Conservation (phyloP, 129 eudicot genomes). For the Artemisia argyi region DNA sequence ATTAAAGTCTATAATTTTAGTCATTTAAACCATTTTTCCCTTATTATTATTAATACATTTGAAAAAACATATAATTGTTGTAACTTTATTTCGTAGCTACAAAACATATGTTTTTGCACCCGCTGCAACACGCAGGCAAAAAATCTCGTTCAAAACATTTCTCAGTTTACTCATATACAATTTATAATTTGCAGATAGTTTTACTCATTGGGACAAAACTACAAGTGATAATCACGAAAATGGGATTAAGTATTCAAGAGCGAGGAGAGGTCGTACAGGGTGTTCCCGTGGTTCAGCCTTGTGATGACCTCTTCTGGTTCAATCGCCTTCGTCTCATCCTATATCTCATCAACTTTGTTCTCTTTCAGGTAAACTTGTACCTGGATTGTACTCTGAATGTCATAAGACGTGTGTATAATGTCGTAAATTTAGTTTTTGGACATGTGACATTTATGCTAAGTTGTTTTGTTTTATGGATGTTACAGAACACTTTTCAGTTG, state of each 20-base stretch:
- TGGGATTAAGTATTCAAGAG: constrained; percentile 55
- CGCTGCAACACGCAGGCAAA: too few relatives aligned
- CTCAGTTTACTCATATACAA: not conserved
- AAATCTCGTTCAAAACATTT: too few relatives aligned
- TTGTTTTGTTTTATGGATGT: constrained; percentile 1
- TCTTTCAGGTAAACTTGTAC: constrained; percentile 45
- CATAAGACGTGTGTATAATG: too few relatives aligned
- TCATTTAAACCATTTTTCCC: too few relatives aligned
- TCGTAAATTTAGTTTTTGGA: too few relatives aligned
- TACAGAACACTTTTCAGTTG: constrained; percentile 70
- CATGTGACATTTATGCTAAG: not conserved
- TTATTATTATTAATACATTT: too few relatives aligned
- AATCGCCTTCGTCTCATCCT: constrained; percentile 58
- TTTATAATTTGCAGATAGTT: constrained; percentile 36
- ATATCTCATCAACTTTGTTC: constrained; percentile 55
- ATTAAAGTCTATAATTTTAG: too few relatives aligned
- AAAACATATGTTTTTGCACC: too few relatives aligned
- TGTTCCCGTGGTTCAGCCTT: constrained; percentile 44
- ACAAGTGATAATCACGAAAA: constrained; percentile 64
- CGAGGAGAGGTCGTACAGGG: constrained; percentile 52
- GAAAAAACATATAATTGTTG: too few relatives aligned
- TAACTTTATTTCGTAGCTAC: too few relatives aligned
- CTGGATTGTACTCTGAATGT: too few relatives aligned
- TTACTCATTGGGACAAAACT: constrained; percentile 64
- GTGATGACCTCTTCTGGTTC: constrained; percentile 70